These are phyloP conservation scores for Starmerella asiatica DNA, from an alignment of 805 yeast species.

Conservation along the genomic window DNA sequence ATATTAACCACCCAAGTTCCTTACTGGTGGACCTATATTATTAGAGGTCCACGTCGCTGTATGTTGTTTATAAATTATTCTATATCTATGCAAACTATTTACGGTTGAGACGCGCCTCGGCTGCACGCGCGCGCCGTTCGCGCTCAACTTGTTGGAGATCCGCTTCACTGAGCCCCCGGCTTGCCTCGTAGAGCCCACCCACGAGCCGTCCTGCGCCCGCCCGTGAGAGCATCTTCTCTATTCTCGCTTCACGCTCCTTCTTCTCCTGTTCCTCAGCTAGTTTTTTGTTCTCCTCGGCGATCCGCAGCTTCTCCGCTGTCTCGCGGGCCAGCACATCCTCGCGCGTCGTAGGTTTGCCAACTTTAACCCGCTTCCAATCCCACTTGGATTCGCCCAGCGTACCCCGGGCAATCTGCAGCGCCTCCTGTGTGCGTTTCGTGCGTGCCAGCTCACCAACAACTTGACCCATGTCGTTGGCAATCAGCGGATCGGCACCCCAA, in stretches of 20 bases:
- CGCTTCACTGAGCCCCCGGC: conserved; percentile 49
- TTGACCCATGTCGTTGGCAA: conserved; percentile 39
- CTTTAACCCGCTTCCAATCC: conserved; percentile 57
- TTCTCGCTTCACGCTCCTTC: conserved; percentile 16
- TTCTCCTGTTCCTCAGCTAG: conserved; percentile 14
- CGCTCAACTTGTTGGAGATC: conserved; percentile 72
- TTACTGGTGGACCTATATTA: too few species aligned
- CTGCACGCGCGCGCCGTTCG: conserved; percentile 92
- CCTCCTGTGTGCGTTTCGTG: conserved; percentile 29
- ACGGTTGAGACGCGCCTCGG: conserved; percentile 63
- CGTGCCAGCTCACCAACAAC: conserved; percentile 57
- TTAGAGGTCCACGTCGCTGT: too few species aligned
- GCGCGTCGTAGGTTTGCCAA: conserved; percentile 39
- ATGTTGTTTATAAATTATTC: too few species aligned
- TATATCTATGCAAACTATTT: too few species aligned
- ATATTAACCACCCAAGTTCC: too few species aligned
- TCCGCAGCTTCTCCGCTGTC: conserved; percentile 17
- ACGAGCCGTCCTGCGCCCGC: conserved; percentile 21
- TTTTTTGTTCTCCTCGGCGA: conserved; percentile 16
- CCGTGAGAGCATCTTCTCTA: conserved; percentile 21
- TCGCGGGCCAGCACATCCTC: conserved; percentile 26
- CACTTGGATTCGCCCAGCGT: conserved; percentile 55
- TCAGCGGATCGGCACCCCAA: conserved; percentile 58
- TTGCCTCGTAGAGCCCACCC: conserved; percentile 17
- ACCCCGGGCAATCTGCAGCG: conserved; percentile 56